These are phyloP conservation scores for Claviceps africana DNA, from an alignment of 2,329 filamentous ascomycete species.

Conservation along the genomic window DNA sequence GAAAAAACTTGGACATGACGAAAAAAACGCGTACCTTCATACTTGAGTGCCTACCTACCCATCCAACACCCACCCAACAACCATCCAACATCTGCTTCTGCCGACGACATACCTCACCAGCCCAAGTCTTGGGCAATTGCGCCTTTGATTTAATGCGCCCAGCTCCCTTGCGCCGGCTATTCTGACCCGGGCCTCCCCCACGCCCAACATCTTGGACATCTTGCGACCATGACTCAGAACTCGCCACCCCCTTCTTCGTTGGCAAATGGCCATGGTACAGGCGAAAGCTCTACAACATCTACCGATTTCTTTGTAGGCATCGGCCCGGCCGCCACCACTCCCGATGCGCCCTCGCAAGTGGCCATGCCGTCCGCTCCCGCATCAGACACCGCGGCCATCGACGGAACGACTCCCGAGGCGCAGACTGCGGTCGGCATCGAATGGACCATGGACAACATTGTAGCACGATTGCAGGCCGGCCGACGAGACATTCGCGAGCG, in stretches of 20 bases:
- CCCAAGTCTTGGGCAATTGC: conserved; percentile 4
- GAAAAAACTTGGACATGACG: no score
- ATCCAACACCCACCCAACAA: no score
- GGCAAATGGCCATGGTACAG: not conserved
- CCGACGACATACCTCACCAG: no score
- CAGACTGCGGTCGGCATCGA: conserved; percentile 15
- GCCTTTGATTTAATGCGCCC: conserved; percentile 15
- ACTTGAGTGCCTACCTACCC: no score
- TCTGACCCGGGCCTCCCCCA: not conserved
- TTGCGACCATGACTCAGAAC: conserved; percentile 1
- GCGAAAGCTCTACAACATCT: not conserved
- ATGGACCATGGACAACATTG: conserved; percentile 31
- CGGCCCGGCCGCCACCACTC: not conserved
- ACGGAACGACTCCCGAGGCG: conserved; percentile 8
- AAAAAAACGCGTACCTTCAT: no score
- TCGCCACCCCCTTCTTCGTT: not conserved
- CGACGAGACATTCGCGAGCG: conserved; percentile 30
- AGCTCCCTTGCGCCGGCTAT: conserved; percentile 13
- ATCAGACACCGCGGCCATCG: conserved; percentile 5
- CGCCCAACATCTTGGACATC: not conserved
- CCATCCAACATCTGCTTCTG: no score
- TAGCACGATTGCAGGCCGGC: conserved; percentile 24
- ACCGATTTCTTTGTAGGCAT: not conserved
- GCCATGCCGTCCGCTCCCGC: not conserved
- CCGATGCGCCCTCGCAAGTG: conserved; percentile 2